Evolutionary conservation across 257 asterid species (phyloP), one percentile per base, ranked within the genome.

Genomic region (Fraxinus americana): DNA sequence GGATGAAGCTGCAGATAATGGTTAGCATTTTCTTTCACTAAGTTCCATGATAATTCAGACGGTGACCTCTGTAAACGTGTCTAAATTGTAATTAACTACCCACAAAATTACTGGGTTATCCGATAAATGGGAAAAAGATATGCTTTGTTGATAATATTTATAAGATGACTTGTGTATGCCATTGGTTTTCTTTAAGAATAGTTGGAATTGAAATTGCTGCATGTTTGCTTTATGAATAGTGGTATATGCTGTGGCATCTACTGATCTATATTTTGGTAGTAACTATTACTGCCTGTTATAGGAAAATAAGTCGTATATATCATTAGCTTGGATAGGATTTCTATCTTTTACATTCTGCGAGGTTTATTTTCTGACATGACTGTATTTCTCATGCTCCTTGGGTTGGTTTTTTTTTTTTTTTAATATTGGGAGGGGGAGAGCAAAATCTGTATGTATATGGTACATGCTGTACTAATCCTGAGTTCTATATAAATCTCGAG

Each of bases 21-120:
- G 90, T 89, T 48, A 78, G 87, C 85, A 75, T 74, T 78, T 84
- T 74, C 75, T n/a, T 61, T 75, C 69, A 30, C 78, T 41, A 52
- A 14, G 50, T 77, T 52, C 12, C 25, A 2, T 16, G 11, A 75
- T 79, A 32, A 25, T 75, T 14, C 70, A 29, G 36, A 54, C 43
- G 78, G 61, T 79, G 19, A 34, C 27, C 35, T 70, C 7, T 63
- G 30, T n/a, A 59, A 59, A 21, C 23, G 32, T 48, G 8, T 30
- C 52, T 73, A 21, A 11, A 35, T 36, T 45, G 65, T 39, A 35
- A 34, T 57, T 52, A 39, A 13, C n/a, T 21, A 54, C 76, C 16
- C 1, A 0, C n/a, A 59, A 8, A n/a, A 35, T 38, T 71, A 43
- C 21, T n/a, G 70, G 39, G 13, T 63, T 61, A 45, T 73, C 81